Evolutionary conservation across 2,329 filamentous ascomycete species (phyloP), one percentile per base, ranked within the genome.

Genomic region (Talaromyces sp.): DNA sequence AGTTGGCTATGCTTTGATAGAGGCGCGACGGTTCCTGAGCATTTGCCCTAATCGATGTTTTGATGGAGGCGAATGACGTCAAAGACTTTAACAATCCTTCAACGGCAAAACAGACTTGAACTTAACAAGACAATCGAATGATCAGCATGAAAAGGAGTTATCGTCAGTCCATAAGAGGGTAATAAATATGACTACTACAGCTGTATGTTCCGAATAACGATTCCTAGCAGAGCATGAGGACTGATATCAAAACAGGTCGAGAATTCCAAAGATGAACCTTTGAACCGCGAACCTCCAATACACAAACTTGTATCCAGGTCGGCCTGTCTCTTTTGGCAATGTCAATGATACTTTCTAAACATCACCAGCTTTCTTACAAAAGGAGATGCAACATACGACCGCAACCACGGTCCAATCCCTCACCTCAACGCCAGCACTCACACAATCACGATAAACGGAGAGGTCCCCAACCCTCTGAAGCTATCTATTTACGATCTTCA

Each of bases 321-420:
- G 33, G 22, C 33, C 9, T 9, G 10, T 19, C 41, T 31, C 27
- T 31, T 31, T 31, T 31, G 27, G 7, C 27, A 31, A 31, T 6
- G 4, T 6, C 1, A 5, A 7, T 31, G 27, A 31, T 31, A 6
- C 10, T 11, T 54, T 11, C 3, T 52, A 1, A 54, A 6, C 1
- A 5, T 13, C n/a, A 11, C 25, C 57, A 84, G 80, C 58, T 87
- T 86, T 72, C 78, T 87, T 54, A 86, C 85, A 1, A 77, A 74
- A 50, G 83, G 83, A 22, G 76, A 74, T 41, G 78, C 78, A 35
- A 81, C 80, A 35, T 88, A 87, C 70, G 84, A 88, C 71, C 81
- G 86, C 35, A 87, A 87, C 65, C 85, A 87, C 71, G 83, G 82
- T 10, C 79, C 82, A 9, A 83, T 86, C 35, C 84, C 84, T 1